Evolutionary conservation across 306 rosid genomes (phyloP), one percentile per base, ranked within the genome.

Genomic region (Quercus parvula): DNA sequence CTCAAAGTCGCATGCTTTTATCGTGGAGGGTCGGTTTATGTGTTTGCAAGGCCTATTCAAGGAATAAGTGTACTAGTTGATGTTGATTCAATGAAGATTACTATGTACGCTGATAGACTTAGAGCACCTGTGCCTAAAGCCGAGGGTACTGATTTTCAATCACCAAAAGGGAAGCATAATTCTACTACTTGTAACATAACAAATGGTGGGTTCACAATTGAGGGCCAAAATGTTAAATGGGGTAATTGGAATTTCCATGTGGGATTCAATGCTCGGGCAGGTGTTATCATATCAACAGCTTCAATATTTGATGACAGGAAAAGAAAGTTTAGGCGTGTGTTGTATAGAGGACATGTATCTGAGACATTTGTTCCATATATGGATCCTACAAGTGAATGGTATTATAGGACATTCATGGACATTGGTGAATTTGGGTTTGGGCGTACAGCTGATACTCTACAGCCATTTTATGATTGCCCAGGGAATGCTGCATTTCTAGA

Each of bases 391-490:
- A 49, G 73, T 13, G 98, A 94, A 71, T 94, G 97, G 97, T 94
- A 92, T 61, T 94, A 78, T 67, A 92, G 85, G 81, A 92, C 98
- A 13, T 94, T 92, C 66, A 88, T 94, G 96, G 98, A 94, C 64
- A 78, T 86, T 7, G 98, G 97, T 0, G 98, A 94, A 64, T 94
- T 88, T 72, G 97, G 98, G 20, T 92, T 94, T 59, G 97, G 98
- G 15, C 86, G 92, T 70, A 19, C 96, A 18, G 97, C 98, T 5
- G 92, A 88, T 30, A 73, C 82, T 76, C 82, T 94, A 76, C 91
- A 89, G 78, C 92, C 87, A 1, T 4, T 73, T 80, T 62, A 89
- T 72, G 97, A 94, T 83, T 94, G 98, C 79, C 98, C 97, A 0
- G 75, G 20, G 54, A 89, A 85, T 78, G 96, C 98, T 17, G 86